Percentiles rank a stretch among this genome's conserved stretches.
Conservation (phyloP, 768 basidiomycete species). For the Naganishia vishniacii region DNA sequence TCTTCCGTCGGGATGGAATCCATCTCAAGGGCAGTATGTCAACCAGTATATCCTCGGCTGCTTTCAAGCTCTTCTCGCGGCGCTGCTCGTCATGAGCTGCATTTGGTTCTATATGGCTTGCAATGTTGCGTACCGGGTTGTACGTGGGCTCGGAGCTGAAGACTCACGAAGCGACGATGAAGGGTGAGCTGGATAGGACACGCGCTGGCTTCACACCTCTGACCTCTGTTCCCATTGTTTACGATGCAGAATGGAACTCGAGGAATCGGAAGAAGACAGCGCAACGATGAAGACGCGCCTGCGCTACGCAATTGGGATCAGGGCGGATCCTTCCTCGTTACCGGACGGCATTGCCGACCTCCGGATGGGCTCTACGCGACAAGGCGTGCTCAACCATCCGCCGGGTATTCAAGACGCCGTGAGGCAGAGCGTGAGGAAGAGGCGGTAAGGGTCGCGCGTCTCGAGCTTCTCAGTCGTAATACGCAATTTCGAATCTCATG, state of each 20-base stretch:
- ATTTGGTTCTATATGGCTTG: constrained; percentile 85
- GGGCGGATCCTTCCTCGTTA: too few relatives aligned
- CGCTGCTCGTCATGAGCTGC: constrained; percentile 54
- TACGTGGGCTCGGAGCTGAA: constrained; percentile 68
- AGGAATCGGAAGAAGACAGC: background rate
- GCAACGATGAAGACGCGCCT: background rate
- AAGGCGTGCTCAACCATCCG: background rate
- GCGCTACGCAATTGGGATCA: background rate
- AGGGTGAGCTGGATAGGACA: constrained; percentile 23
- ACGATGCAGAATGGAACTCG: background rate
- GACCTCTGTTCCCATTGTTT: background rate
- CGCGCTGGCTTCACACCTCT: background rate
- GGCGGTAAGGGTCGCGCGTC: background rate
- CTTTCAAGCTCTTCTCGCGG: constrained; percentile 53
- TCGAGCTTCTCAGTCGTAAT: too few relatives aligned
- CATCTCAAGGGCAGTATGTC: constrained; percentile 57
- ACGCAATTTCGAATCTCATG: too few relatives aligned
- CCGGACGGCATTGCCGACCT: background rate
- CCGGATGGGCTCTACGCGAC: background rate
- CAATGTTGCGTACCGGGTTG: constrained; percentile 72
- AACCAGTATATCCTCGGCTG: constrained; percentile 51
- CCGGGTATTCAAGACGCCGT: background rate
- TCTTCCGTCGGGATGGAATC: constrained; percentile 60
- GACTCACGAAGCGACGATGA: constrained; percentile 71
- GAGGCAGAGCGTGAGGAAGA: background rate